A percentile compares a stretch with the other conserved stretches of the same genome.
Evolutionary conservation across 345 rosid genomes (phyloP).

Genomic region (Brassica napus): DNA sequence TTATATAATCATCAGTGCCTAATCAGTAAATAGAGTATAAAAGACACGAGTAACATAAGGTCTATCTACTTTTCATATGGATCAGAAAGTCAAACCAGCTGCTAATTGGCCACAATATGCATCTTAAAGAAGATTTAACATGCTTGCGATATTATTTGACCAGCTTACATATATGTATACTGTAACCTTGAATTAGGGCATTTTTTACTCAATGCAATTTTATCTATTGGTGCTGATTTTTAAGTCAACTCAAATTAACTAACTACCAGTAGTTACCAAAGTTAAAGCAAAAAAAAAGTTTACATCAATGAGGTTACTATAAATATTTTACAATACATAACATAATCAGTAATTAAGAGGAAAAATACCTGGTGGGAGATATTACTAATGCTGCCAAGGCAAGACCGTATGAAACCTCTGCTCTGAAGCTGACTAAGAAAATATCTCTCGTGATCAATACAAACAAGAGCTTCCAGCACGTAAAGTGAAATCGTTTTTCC

Average conservation of each 20-base stretch:
- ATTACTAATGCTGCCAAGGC: conserved; percentile 71
- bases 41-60: background rate
- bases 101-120: conserved; percentile 16
- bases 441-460: conserved; percentile 82
- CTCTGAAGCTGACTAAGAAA: conserved; percentile 93
- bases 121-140: conserved; percentile 8
- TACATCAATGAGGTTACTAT: background rate
- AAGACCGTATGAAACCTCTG: conserved; percentile 80
- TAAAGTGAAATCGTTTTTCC: conserved; percentile 84
- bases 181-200: background rate
- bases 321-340: background rate
- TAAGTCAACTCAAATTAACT: background rate
- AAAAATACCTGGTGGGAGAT: conserved; percentile 62
- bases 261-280: conserved; percentile 2
- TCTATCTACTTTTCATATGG: background rate
- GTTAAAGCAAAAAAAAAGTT: background rate
- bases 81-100: conserved; percentile 17
- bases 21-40: background rate
- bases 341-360: conserved; percentile 2
- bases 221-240: background rate
- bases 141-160: background rate
- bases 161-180: background rate
- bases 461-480: conserved; percentile 80
- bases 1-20: background rate
- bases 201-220: background rate